phyloP scores from a whole-genome alignment of 2,329 filamentous ascomycete species.

The Fusarium pseudonygamai region DNA sequence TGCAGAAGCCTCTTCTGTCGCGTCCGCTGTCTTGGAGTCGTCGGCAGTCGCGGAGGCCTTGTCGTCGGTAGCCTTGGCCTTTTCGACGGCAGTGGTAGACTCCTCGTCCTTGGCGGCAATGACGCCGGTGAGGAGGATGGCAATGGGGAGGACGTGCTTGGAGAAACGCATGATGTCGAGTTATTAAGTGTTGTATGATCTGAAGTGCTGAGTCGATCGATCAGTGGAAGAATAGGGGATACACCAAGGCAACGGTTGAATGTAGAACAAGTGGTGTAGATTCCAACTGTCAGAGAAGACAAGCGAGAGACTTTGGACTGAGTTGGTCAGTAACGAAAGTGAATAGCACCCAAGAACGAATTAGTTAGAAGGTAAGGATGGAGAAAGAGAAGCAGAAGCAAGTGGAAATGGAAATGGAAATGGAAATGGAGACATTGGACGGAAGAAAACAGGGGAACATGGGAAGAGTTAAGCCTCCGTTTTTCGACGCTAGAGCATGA shows the following conservation, averaged over 20 bases:
- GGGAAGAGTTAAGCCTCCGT: conserved; percentile 15
- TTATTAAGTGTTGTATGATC: neutral
- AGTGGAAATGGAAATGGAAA: neutral
- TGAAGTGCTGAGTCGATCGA: conserved; percentile 4
- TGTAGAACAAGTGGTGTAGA: neutral
- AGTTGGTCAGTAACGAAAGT: conserved; percentile 27
- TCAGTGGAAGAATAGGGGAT: conserved; percentile 13
- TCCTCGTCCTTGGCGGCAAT: conserved; percentile 28
- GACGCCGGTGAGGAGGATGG: conserved; percentile 37
- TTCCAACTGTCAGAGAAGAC: conserved; percentile 5
- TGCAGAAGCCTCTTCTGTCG: conserved; percentile 17
- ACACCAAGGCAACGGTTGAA: conserved; percentile 4
- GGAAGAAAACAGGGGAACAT: conserved; percentile 29
- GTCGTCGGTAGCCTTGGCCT: conserved; percentile 26
- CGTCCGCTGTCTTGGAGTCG: conserved; percentile 30
- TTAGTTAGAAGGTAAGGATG: conserved; percentile 12
- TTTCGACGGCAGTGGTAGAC: conserved; percentile 23
- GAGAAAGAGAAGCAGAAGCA: neutral
- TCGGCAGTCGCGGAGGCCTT: conserved; percentile 25
- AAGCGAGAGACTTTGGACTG: conserved; percentile 25
- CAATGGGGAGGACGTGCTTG: conserved; percentile 40
- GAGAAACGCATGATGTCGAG: conserved; percentile 40
- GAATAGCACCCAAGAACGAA: conserved; percentile 2
- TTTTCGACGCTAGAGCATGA: conserved; percentile 16
- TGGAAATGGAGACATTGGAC: neutral